phyloP scores from a whole-genome alignment of 805 yeast species.

The Kluyveromyces aestuarii region DNA sequence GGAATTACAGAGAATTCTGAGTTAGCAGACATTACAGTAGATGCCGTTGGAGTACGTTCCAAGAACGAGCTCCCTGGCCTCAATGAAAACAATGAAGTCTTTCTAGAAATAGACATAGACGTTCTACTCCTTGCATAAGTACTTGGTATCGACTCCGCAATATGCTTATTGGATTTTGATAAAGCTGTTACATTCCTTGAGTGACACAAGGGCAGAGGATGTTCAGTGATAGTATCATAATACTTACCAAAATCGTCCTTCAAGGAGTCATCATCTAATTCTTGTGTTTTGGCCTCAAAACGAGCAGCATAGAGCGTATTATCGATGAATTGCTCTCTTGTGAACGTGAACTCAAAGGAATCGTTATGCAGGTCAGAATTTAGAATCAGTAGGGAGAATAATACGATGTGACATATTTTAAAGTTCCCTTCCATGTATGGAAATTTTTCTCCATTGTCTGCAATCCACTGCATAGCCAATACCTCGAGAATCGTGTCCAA shows the following conservation, averaged over 20 bases:
- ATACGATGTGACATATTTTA: conserved; percentile 58
- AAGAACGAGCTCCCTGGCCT: background rate
- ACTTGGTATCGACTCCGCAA: background rate
- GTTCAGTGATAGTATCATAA: conserved; percentile 15
- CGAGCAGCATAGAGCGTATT: conserved; percentile 42
- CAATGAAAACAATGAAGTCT: background rate
- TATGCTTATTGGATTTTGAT: background rate
- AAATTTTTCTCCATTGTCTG: conserved; percentile 33
- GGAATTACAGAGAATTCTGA: background rate
- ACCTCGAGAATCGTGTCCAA: conserved; percentile 65
- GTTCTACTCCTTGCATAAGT: background rate
- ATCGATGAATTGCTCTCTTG: conserved; percentile 35
- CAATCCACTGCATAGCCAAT: conserved; percentile 56
- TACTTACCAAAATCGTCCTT: conserved; percentile 13
- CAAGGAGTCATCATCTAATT: conserved; percentile 7
- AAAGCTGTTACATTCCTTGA: background rate
- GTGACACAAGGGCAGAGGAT: conserved; percentile 16
- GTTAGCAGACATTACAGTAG: background rate
- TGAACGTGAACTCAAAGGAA: conserved; percentile 30
- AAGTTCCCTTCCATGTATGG: conserved; percentile 38
- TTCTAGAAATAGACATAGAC: background rate
- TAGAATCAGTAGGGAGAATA: conserved; percentile 61
- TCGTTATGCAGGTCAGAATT: conserved; percentile 70
- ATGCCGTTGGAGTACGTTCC: background rate
- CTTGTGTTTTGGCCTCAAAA: conserved; percentile 12